Percentiles rank a stretch among this genome's conserved stretches.
Conservation (phyloP, 495 filamentous ascomycete genomes). For the Corynascus novoguineensis region DNA sequence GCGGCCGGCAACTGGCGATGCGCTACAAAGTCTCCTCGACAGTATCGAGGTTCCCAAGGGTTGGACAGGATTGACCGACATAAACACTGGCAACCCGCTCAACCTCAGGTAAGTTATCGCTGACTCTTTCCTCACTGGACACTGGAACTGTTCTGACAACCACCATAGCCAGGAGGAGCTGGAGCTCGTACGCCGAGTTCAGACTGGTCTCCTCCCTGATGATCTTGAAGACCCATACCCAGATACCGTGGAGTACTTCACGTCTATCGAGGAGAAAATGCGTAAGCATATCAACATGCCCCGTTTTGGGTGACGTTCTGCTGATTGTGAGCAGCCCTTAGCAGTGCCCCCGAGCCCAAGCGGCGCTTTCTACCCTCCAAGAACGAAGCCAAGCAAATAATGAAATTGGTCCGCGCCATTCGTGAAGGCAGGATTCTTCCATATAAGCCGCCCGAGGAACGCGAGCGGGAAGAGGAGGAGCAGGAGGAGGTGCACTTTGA, state of each 20-base stretch:
- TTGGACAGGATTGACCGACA: slow-evolving; percentile 94
- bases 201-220: slow-evolving; percentile 80
- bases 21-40: slow-evolving; percentile 87
- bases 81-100: slow-evolving; percentile 83
- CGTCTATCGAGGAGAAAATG: slow-evolving; percentile 84
- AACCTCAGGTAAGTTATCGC: slow-evolving; percentile 47
- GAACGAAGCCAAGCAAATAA: slow-evolving; percentile 91
- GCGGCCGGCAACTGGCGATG: slow-evolving; percentile 90
- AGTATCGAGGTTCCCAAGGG: slow-evolving; percentile 97
- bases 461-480: slow-evolving; percentile 62
- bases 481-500: slow-evolving; percentile 70
- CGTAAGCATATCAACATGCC: slow-evolving; percentile 29
- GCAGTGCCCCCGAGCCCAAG: slow-evolving; percentile 91
- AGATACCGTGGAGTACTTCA: slow-evolving; percentile 89
- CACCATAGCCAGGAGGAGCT: slow-evolving; percentile 70
- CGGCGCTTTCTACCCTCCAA: slow-evolving; percentile 95
- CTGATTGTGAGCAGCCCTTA: slow-evolving; percentile 50
- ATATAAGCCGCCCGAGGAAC: slow-evolving; percentile 74
- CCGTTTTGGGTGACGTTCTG: not conserved
- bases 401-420: slow-evolving; percentile 97
- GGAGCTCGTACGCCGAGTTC: slow-evolving; percentile 80
- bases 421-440: slow-evolving; percentile 89
- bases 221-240: slow-evolving; percentile 91
- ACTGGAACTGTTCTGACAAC: not conserved
- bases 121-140: not conserved